Conservation (phyloP, 176 grass and related monocot species). For the Eremochloa ophiuroides region DNA sequence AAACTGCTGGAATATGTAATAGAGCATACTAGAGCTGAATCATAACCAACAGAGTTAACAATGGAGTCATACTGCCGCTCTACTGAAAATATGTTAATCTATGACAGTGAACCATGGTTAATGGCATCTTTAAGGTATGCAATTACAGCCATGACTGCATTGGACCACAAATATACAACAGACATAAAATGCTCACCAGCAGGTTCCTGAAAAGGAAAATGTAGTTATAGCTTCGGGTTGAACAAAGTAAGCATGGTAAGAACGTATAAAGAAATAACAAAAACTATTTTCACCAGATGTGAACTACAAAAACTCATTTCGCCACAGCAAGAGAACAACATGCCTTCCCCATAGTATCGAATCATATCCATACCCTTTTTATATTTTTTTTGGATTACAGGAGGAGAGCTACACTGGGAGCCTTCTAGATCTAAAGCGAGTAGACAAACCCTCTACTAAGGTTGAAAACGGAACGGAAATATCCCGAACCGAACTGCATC, state of each 20-base stretch:
- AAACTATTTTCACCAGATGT: not conserved
- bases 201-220: constrained; percentile 25
- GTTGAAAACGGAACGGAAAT: too few species aligned
- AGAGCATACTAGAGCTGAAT: not conserved
- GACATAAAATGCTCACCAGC: not conserved
- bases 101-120: constrained; percentile 3
- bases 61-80: not conserved
- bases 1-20: not conserved
- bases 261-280: not conserved
- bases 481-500: too few species aligned
- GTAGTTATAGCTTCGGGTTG: not conserved
- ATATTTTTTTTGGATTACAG: not conserved
- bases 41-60: not conserved
- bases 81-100: constrained; percentile 21
- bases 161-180: constrained; percentile 32
- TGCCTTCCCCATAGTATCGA: not conserved
- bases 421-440: not conserved
- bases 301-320: not conserved
- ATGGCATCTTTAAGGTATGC: constrained; percentile 4
- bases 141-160: not conserved
- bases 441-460: too few species aligned
- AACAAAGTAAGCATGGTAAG: not conserved
- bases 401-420: not conserved
- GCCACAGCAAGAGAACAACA: not conserved
- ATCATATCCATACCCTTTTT: not conserved